A percentile compares a stretch with the other conserved stretches of the same genome.
Evolutionary conservation across 345 rosid genomes (phyloP).

Genomic region (Iberis pinnata): DNA sequence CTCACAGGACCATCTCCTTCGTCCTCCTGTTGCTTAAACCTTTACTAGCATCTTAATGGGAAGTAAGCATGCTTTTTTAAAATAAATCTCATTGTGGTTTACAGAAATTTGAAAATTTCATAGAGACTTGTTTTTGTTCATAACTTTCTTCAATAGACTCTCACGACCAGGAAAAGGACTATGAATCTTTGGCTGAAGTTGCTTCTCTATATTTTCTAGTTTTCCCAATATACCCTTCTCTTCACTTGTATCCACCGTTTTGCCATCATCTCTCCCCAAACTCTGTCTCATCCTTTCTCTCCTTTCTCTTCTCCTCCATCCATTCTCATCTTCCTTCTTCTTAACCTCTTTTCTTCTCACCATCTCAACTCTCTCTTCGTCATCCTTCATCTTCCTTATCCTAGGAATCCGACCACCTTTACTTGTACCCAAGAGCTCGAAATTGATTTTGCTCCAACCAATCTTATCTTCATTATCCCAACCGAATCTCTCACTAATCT

Average conservation of each 20-base stretch:
- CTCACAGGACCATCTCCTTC: conserved; percentile 89
- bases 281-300: conserved; percentile 35
- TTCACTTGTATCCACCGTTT: conserved; percentile 17
- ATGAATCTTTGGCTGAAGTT: conserved; percentile 26
- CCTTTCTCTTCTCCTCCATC: conserved; percentile 29
- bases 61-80: background rate
- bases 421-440: conserved; percentile 69
- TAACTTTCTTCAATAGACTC: conserved; percentile 42
- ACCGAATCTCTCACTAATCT: conserved; percentile 70
- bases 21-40: conserved; percentile 72
- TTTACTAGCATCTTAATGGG: background rate
- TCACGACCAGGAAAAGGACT: conserved; percentile 74
- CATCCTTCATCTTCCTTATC: conserved; percentile 3
- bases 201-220: conserved; percentile 11
- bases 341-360: conserved; percentile 18
- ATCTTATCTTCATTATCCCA: conserved; percentile 70
- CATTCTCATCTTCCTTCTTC: conserved; percentile 22
- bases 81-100: too few relatives aligned
- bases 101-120: background rate
- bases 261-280: conserved; percentile 19
- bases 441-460: conserved; percentile 62
- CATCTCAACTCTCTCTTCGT: background rate
- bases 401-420: conserved; percentile 74
- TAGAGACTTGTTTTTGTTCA: conserved; percentile 21
- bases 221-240: conserved; percentile 32